Percentiles rank a stretch among this genome's conserved stretches.
These are phyloP conservation scores for Scheffersomyces titani DNA, from an alignment of 1,139 yeast genomes.

Conservation along the genomic window DNA sequence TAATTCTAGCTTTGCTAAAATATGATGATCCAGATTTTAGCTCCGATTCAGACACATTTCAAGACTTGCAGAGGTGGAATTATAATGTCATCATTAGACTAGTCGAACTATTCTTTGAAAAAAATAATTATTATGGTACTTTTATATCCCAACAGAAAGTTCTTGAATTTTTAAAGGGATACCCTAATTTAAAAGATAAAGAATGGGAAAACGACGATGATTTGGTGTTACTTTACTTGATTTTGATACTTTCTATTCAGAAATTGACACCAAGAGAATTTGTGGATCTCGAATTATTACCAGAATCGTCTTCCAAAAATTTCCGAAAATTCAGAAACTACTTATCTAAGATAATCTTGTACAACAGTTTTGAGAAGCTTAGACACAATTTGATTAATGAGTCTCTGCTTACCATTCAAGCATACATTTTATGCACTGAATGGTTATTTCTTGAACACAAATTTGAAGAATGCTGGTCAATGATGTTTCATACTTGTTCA, in stretches of 20 bases:
- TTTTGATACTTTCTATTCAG: constrained; percentile 41
- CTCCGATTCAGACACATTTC: constrained; percentile 21
- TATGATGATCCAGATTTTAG: constrained; percentile 24
- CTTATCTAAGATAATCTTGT: constrained; percentile 32
- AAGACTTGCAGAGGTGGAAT: constrained; percentile 23
- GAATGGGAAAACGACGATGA: constrained; percentile 56
- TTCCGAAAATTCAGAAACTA: constrained; percentile 26
- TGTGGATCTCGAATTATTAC: constrained; percentile 27
- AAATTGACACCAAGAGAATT: constrained; percentile 38
- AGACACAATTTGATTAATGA: constrained; percentile 50
- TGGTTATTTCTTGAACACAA: constrained; percentile 51
- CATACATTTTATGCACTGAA: constrained; percentile 53
- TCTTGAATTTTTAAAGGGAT: constrained; percentile 29
- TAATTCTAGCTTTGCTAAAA: constrained; percentile 17
- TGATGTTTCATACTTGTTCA: constrained; percentile 50
- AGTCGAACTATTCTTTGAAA: constrained; percentile 35
- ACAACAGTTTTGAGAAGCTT: constrained; percentile 40
- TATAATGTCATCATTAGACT: constrained; percentile 25
- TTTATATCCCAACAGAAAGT: constrained; percentile 31
- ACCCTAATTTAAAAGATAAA: constrained; percentile 30
- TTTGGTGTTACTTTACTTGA: constrained; percentile 45
- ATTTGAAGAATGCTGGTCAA: constrained; percentile 52
- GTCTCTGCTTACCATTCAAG: constrained; percentile 47
- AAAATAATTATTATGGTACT: constrained; percentile 30
- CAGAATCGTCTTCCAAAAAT: constrained; percentile 19